Base-by-base conservation (phyloP, 2,329 filamentous ascomycete genomes). In the Exophiala sideris region DNA sequence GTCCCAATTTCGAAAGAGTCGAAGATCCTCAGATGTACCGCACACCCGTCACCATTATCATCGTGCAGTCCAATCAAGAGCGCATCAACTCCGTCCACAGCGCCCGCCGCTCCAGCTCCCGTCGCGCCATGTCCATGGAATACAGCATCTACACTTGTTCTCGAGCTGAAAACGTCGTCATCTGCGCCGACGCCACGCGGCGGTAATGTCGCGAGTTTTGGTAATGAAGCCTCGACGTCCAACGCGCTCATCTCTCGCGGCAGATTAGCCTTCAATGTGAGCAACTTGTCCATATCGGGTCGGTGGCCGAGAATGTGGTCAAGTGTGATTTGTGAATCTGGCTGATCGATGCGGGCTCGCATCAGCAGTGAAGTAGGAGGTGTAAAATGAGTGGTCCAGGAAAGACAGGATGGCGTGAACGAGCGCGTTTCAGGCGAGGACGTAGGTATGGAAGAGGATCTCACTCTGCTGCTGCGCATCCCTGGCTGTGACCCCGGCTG, bases 1-100 rank as follows among this genome's bases (percentile, higher is more conserved):
- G 72, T 79, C 3, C 90, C 89, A 54, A 95, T 86, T 56, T 88
- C 80, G 64, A 95, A 89, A 5, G 88, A 91, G 68, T 95, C 88
- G 68, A 92, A 92, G 45, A 95, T 89, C 62, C 85, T 89, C 14
- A 95, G 76, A 66, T 92, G 86, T 10, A 95, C 76, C 11, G 20
- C 49, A 44, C 57, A 60, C 14, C 45, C n/a, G 21, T 14, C 41
- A 32, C 48, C 35, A 7, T 46, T 16, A 14, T 42, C 50, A 18
- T 35, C 80, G 3, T 85, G 88, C 88, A 2, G 88, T 68, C 92
- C 88, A 40, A 94, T 85, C n/a, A 83, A 79, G 59, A 90, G 84
- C 4, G 58, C 85, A 84, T 47, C 88, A 83, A 48, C 82, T 35
- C 46, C 52, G 4, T 55, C 49, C 7, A 34, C 34, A 12, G 6